Base-by-base conservation (phyloP, 805 yeast species). In the Spathaspora arborariae region DNA sequence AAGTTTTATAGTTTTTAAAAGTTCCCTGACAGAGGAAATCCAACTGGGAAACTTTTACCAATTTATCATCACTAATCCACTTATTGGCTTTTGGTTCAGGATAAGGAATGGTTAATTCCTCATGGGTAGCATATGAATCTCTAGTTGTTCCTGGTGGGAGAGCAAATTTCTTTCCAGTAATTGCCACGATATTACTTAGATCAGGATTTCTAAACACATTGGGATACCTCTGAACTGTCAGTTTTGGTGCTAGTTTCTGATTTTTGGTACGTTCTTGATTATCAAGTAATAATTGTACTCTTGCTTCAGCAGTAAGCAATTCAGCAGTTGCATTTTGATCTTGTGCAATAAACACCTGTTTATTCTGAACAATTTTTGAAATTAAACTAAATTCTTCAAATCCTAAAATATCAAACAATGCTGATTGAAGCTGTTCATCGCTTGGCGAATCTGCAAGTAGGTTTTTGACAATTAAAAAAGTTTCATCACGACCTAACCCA, bases 1-100 rank as follows among this genome's bases (percentile, higher is more conserved):
- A 72, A 0, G 86, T 77, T 48, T 79, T 74, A 63, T 94, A 94
- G 24, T 84, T 83, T 48, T 78, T 78, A 63, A 94, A 94, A 0
- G 97, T 90, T 0, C 92, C 88, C 51, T 77, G 82, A 63, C 98
- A 92, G 8, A 88, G 64, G 42, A 74, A 74, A 61, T 94, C 98
- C 49, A 94, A 67, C 34, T 82, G 85, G 1, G 63, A 57, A 8
- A 94, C 70, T 33, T 72, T 67, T 1, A 90, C 72, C 21, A 88
- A 69, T 18, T 76, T 69, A 47, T 70, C 70, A 27, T 70, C 72
- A 8, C 58, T 41, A 5, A 72, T 72, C 68, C 72, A 72, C 48
- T 55, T 63, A 52, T 75, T 78, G 27, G 65, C 65, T 33, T 65
- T 64, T 26, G 70, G 75, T 45, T 75, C 79, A 2, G 92, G 80